These are phyloP conservation scores for Globisporangium cylindrosporum DNA, from an alignment of 352 stramenopile genomes.

Conservation along the genomic window DNA sequence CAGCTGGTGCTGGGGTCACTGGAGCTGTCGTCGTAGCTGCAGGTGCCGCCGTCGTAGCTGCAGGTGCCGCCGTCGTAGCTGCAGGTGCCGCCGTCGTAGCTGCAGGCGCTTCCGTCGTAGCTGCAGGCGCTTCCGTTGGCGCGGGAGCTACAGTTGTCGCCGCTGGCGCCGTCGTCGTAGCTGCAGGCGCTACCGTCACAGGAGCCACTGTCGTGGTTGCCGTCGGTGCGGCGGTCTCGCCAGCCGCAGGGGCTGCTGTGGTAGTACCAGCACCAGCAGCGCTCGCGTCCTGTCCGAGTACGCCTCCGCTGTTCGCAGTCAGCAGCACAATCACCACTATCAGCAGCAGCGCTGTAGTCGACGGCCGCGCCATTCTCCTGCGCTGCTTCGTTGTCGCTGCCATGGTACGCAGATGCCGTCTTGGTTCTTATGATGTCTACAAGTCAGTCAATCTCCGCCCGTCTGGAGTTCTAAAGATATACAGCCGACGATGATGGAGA, in stretches of 20 bases:
- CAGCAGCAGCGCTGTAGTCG: neutral
- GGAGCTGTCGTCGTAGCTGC: neutral
- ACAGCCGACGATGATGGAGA: neutral
- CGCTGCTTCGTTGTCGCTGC: neutral
- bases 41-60: too few species aligned
- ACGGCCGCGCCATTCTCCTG: neutral
- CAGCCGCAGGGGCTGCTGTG: neutral
- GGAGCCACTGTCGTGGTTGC: neutral
- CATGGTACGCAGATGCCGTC: neutral
- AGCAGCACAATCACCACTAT: neutral
- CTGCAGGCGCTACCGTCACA: neutral
- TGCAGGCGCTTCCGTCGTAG: slow-evolving; percentile 1
- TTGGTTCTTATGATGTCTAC: neutral
- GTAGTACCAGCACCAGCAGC: neutral
- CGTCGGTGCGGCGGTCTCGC: neutral
- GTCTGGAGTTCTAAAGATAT: neutral
- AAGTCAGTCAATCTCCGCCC: neutral
- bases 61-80: neutral
- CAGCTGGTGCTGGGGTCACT: neutral
- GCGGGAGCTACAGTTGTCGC: slow-evolving; percentile 6
- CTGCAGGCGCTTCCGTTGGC: slow-evolving; percentile 7
- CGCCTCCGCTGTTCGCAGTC: neutral
- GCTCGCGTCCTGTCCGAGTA: neutral
- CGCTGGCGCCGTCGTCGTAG: neutral
- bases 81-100: neutral